phyloP scores from a whole-genome alignment of 164 flowering plant genomes.

The Berberis thunbergii region DNA sequence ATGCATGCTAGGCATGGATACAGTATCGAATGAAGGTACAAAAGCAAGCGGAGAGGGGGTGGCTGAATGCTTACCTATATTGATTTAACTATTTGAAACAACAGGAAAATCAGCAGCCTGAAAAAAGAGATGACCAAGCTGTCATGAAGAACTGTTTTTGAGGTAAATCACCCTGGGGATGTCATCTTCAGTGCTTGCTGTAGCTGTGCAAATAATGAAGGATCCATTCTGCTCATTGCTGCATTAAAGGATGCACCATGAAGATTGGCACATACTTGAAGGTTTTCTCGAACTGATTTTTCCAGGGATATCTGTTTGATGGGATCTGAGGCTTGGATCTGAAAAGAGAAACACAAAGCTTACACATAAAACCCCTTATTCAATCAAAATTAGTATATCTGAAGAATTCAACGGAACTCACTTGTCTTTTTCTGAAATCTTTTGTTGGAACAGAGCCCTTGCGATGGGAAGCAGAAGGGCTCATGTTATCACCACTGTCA shows the following conservation, averaged over 20 bases:
- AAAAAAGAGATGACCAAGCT: neutral
- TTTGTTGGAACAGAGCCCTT: constrained; percentile 43
- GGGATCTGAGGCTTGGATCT: constrained; percentile 84
- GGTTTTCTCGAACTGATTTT: constrained; percentile 67
- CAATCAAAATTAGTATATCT: neutral
- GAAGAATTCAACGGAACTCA: constrained; percentile 10
- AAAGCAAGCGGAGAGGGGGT: too few species aligned
- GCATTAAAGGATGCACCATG: constrained; percentile 84
- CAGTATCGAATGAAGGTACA: too few species aligned
- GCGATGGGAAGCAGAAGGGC: constrained; percentile 27
- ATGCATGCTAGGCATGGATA: too few species aligned
- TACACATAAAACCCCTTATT: neutral
- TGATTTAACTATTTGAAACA: neutral
- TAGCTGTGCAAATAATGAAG: constrained; percentile 63
- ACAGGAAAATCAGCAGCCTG: neutral
- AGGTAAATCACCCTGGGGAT: constrained; percentile 12
- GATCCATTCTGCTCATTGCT: constrained; percentile 75
- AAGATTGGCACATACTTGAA: constrained; percentile 76
- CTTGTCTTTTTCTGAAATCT: constrained; percentile 79
- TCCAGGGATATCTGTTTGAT: constrained; percentile 69
- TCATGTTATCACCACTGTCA: constrained; percentile 51
- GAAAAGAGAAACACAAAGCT: neutral
- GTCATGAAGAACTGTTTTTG: neutral
- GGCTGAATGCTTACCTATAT: neutral
- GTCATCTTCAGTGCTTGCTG: constrained; percentile 78